phyloP scores from a whole-genome alignment of 768 basidiomycete genomes.

The Dendrothele bispora region DNA sequence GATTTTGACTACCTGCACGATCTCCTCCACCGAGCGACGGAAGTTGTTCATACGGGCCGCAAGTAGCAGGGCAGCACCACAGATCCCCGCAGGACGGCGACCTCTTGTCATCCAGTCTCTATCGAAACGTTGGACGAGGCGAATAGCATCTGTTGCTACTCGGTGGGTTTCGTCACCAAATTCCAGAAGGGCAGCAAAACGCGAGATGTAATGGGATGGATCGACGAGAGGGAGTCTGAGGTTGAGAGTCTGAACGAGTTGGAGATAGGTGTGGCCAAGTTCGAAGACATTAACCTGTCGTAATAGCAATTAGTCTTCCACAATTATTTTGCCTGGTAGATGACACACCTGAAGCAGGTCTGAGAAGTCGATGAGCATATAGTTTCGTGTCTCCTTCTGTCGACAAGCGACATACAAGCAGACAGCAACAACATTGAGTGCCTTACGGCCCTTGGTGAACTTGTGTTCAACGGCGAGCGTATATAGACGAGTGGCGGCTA shows the following conservation, averaged over 20 bases:
- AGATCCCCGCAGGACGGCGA: constrained; percentile 94
- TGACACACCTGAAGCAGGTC: constrained; percentile 90
- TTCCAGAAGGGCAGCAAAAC: constrained; percentile 92
- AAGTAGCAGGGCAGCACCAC: constrained; percentile 91
- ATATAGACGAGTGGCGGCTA: constrained; percentile 84
- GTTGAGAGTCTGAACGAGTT: constrained; percentile 86
- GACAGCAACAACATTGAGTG: constrained; percentile 91
- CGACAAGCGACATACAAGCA: constrained; percentile 94
- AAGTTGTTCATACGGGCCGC: constrained; percentile 99
- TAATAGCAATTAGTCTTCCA: no score
- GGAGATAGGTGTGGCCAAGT: constrained; percentile 93
- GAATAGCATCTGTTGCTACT: constrained; percentile 90
- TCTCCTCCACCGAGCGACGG: constrained; percentile 87
- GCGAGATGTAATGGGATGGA: constrained; percentile 94
- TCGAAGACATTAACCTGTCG: constrained; percentile 93
- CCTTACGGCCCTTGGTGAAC: constrained; percentile 91
- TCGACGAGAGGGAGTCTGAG: constrained; percentile 88
- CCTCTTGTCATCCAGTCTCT: constrained; percentile 98
- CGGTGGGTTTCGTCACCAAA: constrained; percentile 93
- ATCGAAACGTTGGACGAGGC: constrained; percentile 90
- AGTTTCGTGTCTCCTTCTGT: constrained; percentile 85
- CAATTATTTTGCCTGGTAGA: no score
- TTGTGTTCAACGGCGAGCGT: constrained; percentile 92
- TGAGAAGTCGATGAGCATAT: constrained; percentile 99
- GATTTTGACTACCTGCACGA: constrained; percentile 98